Evolutionary conservation across 148 eudicot genomes (phyloP).

Genomic region (Spergularia marina): DNA sequence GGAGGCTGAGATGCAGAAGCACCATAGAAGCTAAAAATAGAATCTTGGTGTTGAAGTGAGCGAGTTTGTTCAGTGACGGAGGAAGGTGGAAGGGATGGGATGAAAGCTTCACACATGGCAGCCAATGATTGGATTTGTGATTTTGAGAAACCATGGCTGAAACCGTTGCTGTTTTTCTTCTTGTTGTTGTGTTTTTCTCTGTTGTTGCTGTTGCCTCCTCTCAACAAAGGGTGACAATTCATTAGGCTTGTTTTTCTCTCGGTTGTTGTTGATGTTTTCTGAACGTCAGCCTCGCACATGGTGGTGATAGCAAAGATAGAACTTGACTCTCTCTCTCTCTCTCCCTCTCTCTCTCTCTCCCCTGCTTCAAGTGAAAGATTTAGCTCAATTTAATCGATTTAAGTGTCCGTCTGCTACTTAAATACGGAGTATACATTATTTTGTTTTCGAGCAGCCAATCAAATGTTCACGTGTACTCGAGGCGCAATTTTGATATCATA

Average conservation of each 20-base stretch:
- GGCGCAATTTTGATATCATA: no score
- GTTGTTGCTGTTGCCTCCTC: constrained; percentile 29
- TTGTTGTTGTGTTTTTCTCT: background rate
- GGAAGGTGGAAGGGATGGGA: constrained; percentile 47
- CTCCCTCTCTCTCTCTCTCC: no score
- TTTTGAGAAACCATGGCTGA: constrained; percentile 60
- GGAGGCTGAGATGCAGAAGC: constrained; percentile 49
- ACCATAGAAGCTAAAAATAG: constrained; percentile 31
- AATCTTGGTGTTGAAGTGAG: background rate
- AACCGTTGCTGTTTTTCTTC: background rate
- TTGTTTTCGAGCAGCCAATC: no score
- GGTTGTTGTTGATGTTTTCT: background rate
- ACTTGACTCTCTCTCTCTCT: no score
- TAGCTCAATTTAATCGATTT: no score
- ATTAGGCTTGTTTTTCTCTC: background rate
- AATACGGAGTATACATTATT: no score
- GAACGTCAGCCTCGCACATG: background rate
- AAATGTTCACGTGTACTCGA: no score
- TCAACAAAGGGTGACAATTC: constrained; percentile 50
- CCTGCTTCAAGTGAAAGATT: no score
- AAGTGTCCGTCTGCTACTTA: no score
- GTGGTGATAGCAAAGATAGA: no score
- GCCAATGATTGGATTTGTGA: constrained; percentile 57
- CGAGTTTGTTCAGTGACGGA: background rate
- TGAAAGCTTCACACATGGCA: constrained; percentile 54